Evolutionary conservation across 2,329 filamentous ascomycete genomes (phyloP), one percentile per base, ranked within the genome.

Genomic region (Colletotrichum camelliae): DNA sequence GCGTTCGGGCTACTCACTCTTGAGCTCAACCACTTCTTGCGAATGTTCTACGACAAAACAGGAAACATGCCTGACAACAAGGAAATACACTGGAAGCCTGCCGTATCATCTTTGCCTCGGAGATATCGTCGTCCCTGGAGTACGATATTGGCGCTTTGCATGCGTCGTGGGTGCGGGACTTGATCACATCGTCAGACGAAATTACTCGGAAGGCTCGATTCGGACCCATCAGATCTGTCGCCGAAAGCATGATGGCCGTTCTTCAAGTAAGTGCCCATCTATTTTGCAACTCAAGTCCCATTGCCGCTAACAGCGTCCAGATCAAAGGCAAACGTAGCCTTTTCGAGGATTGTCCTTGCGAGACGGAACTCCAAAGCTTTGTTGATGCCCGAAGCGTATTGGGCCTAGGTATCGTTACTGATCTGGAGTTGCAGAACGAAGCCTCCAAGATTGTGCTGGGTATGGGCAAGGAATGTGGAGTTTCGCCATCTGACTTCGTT

Each of bases 1-100:
- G 79, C 83, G 0, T 85, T 84, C 60, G 85, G 85, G 48, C 65
- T 84, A 1, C 77, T 86, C 2, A 84, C 85, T 24, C 74, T 85
- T 3, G 83, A 84, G 21, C 70, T 86, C 1, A 78, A 82, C 7
- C 79, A 81, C 15, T 82, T 78, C n/a, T 76, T 80, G 70, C 77
- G 79, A 4, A 76, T 77, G 2, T 79, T 79, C 15, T 74, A 77
- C 15, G 80, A 83, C 16, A 68, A 27, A 0, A 77, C 79, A 1
- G 77, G 78, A 2, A 72, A 33, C 1, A 29, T 80, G 4, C 81
- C 81, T 0, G 75, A 69, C 9, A 68, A 79, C 0, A 72, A 78
- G 1, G 77, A 72, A 4, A 75, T 83, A 1, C 81, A 9, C 39
- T 79, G 0, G 81, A 81, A 39, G 78, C 79, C 10, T 82, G 81